Base-by-base conservation (phyloP, 371 early-diverging fungal genomes). In the Rhizopus delemar region DNA sequence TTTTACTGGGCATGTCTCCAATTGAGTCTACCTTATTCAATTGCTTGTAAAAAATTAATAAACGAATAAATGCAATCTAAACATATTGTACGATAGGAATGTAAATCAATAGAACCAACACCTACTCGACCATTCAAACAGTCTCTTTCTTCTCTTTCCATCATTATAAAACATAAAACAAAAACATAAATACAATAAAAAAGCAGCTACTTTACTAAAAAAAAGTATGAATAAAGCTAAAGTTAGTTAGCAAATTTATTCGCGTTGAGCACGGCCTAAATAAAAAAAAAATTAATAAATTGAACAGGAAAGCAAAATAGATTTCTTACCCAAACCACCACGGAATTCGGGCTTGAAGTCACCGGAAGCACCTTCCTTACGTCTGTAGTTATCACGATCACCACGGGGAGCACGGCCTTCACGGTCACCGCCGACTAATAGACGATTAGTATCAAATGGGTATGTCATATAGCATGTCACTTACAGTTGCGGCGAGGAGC, bases 301-400 rank as follows among this genome's bases (percentile, higher is more conserved):
- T 22, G 22, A 22, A 43, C 11, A 43, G 5, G 2, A 5, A 43
- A 43, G 29, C 4, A 7, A 48, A 12, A 9, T 7, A 28, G 4
- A 1, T 48, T 16, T 22, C 48, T 68, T 79, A 77, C 90, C 89
- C 72, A 86, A 78, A 73, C 89, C 86, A 82, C 89, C 85, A 81
- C 88, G 89, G 92, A 97, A 97, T 82, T 95, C 94, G 65, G 97
- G 96, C 83, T 90, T 88, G 87, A 90, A 95, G 82, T 92, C 92
- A 71, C 93, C 94, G 54, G 87, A 71, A 69, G 94, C 93, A 69
- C 90, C 94, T 81, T 94, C 95, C 90, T 95, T 94, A 66, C 95
- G 93, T 65, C 92, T 85, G 88, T 95, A 94, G 59, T 84, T 90
- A 74, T 90, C 94, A 66, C 90, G 87, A 53, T 84, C 86, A 77